Conservation (phyloP, 176 grass and related monocot species). For the Oryza officinalis region DNA sequence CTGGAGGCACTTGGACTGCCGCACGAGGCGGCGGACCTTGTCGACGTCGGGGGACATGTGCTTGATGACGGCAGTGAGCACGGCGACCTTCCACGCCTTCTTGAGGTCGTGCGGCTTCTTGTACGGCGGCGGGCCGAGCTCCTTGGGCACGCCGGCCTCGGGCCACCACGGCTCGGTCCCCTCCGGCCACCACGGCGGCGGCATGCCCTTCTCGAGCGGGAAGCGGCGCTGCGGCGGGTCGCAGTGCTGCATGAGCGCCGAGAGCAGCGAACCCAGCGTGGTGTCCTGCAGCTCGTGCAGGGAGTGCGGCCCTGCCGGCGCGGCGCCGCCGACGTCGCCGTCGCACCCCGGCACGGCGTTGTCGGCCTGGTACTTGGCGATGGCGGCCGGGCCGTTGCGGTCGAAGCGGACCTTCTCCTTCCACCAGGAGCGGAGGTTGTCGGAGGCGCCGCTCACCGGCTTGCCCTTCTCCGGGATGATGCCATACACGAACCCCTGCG, state of each 20-base stretch:
- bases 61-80: conserved; percentile 87
- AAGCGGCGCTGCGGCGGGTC: conserved; percentile 80
- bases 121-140: conserved; percentile 74
- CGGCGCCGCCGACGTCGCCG: background rate
- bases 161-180: conserved; percentile 73
- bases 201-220: conserved; percentile 76
- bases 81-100: conserved; percentile 93
- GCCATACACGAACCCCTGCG: conserved; percentile 94
- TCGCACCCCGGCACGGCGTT: background rate
- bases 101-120: conserved; percentile 98
- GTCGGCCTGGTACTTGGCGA: conserved; percentile 56
- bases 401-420: conserved; percentile 95
- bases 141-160: conserved; percentile 44
- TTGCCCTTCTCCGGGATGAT: conserved; percentile 93
- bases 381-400: conserved; percentile 79
- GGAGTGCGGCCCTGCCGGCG: conserved; percentile 43
- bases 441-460: conserved; percentile 86
- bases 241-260: conserved; percentile 91
- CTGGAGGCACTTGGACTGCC: conserved; percentile 90
- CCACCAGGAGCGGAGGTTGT: conserved; percentile 92
- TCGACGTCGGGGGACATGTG: conserved; percentile 90
- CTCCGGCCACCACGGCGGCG: conserved; percentile 83
- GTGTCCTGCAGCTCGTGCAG: conserved; percentile 89
- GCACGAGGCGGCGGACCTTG: conserved; percentile 75
- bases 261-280: conserved; percentile 84